These are phyloP conservation scores for Cyclostephanos tholiformis DNA, from an alignment of 108 stramenopile species.

Conservation along the genomic window DNA sequence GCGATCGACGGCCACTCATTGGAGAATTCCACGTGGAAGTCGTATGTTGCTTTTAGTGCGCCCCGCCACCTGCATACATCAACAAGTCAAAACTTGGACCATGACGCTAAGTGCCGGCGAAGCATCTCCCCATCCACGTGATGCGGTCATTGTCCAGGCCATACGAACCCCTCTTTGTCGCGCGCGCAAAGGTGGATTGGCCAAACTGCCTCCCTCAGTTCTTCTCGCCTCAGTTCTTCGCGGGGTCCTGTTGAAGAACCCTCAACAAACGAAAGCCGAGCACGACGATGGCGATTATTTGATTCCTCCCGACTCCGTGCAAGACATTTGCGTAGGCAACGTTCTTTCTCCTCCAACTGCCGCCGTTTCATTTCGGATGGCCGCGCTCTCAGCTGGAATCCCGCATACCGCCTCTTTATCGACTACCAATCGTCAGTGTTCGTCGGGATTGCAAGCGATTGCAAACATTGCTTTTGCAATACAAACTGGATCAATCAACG, in stretches of 20 bases:
- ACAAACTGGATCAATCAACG: slow-evolving; percentile 65
- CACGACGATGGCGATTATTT: slow-evolving; percentile 6
- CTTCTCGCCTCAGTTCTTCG: slow-evolving; percentile 68
- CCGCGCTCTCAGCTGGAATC: slow-evolving; percentile 86
- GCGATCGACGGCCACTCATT: no score
- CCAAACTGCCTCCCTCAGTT: slow-evolving; percentile 73
- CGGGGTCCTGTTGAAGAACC: slow-evolving; percentile 42
- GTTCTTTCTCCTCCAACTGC: slow-evolving; percentile 89
- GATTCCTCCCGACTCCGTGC: slow-evolving; percentile 51
- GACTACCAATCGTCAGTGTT: slow-evolving; percentile 94
- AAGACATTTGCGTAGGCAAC: slow-evolving; percentile 94
- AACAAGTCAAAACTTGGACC: background rate
- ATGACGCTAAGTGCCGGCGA: slow-evolving; percentile 6
- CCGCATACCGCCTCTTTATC: slow-evolving; percentile 75
- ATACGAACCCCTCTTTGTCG: slow-evolving; percentile 86
- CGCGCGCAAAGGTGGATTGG: slow-evolving; percentile 73
- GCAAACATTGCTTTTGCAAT: slow-evolving; percentile 89
- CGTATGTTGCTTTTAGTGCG: no score
- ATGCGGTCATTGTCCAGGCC: slow-evolving; percentile 83
- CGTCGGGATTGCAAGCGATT: slow-evolving; percentile 93
- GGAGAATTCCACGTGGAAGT: no score
- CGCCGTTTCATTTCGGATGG: slow-evolving; percentile 89
- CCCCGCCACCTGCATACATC: no score
- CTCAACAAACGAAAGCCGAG: slow-evolving; percentile 5
- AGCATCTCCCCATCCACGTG: slow-evolving; percentile 46